Evolutionary conservation across 371 early-diverging fungal species (phyloP), one percentile per base, ranked within the genome.

Genomic region (Dichotomocladium elegans): DNA sequence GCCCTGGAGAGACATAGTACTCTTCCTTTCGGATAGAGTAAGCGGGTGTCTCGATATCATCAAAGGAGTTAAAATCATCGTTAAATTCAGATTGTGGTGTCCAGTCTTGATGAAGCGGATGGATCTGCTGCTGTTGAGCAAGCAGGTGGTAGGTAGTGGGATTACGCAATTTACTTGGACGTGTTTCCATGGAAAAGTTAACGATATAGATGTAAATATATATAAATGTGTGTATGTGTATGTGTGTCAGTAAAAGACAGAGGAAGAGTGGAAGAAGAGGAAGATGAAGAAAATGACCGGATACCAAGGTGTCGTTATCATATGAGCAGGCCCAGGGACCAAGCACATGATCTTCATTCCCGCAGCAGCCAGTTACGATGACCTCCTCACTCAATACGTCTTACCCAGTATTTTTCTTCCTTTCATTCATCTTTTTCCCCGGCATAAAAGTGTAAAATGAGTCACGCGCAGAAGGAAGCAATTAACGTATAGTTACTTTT

Each of bases 21-120:
- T 37, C 37, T 17, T 37, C 37, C 5, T 37, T 21, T 2, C n/a
- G 6, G 21, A 37, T 26, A 30, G 51, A 24, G 21, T 43, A 24
- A 37, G 49, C 26, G 8, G 19, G 8, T n/a, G 24, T 51, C 12
- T 62, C 56, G 17, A 56, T 53, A 63, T 12, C 59, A 34, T 58
- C 59, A 37, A 58, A 47, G 27, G 52, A 52, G 7, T 58, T 52
- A n/a, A 58, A 47, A 43, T 37, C 37, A 9, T 17, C 37, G 17
- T 14, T 14, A 6, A 17, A 21, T 37, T n/a, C 21, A 21, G 37
- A 10, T 15, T n/a, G 21, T 35, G 35, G 17, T 15, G 37, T 17
- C 37, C 37, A 37, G 21, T 37, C 37, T 37, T 37, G 37, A 9
- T 37, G n/a, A 15, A n/a, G n/a, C 21, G 37, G n/a, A 37, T 37